phyloP scores from a whole-genome alignment of 208 protist genomes.

The Leishmania aethiopica region DNA sequence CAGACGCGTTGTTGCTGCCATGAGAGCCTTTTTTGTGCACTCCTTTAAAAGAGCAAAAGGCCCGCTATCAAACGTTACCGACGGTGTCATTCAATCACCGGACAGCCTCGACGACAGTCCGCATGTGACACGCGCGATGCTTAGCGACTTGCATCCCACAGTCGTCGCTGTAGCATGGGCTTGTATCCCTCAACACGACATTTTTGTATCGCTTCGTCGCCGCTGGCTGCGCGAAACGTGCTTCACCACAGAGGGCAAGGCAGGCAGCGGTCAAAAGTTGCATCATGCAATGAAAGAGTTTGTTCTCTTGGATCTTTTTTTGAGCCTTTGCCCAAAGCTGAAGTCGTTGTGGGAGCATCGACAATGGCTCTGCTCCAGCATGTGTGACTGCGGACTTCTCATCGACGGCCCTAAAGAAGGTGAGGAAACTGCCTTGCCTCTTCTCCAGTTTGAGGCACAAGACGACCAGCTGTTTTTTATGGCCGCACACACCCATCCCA shows the following conservation, averaged over 20 bases:
- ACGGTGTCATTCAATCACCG: background rate
- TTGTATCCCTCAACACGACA: slow-evolving; percentile 17
- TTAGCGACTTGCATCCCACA: background rate
- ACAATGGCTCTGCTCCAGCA: slow-evolving; percentile 37
- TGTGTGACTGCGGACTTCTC: slow-evolving; percentile 12
- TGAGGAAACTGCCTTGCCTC: background rate
- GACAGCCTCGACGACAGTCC: slow-evolving; percentile 20
- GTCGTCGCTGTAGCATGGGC: slow-evolving; percentile 18
- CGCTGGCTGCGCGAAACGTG: background rate
- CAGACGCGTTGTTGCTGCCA: background rate
- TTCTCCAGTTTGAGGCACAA: background rate
- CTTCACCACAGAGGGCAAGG: background rate
- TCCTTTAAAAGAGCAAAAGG: background rate
- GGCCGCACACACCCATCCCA: slow-evolving; percentile 59
- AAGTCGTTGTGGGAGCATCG: slow-evolving; percentile 62
- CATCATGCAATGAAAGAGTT: slow-evolving; percentile 40
- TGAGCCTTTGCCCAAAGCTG: slow-evolving; percentile 46
- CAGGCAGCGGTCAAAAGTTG: background rate
- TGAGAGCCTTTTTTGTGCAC: background rate
- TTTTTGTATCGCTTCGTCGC: slow-evolving; percentile 3
- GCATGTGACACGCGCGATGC: slow-evolving; percentile 18
- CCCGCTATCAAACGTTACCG: too few species aligned
- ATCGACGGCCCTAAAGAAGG: too few species aligned
- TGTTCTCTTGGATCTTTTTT: slow-evolving; percentile 45
- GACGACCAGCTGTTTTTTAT: slow-evolving; percentile 37